Percentiles rank a stretch among this genome's conserved stretches.
Conservation (phyloP, 805 yeast species). For the Cyberlindnera veronae region DNA sequence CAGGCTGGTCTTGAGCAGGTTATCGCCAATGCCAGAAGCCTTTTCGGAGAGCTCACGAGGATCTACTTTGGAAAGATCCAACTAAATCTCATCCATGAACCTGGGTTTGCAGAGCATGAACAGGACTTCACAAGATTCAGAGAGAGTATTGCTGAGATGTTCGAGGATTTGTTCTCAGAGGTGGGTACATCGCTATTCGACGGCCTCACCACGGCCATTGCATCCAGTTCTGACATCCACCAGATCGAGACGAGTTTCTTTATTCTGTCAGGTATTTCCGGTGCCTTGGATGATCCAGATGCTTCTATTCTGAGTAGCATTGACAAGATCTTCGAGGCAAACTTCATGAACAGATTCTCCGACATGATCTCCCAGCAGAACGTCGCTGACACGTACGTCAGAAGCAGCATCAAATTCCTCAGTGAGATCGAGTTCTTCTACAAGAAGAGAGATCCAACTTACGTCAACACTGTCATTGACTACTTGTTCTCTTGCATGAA, state of each 20-base stretch:
- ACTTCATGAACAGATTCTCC: constrained; percentile 26
- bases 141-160: constrained; percentile 70
- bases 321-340: constrained; percentile 28
- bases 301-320: constrained; percentile 22
- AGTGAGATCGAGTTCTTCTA: constrained; percentile 62
- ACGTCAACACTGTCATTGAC: constrained; percentile 49
- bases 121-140: constrained; percentile 66
- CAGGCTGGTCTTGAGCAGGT: constrained; percentile 29
- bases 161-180: constrained; percentile 66
- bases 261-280: constrained; percentile 53
- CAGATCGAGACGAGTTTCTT: constrained; percentile 62
- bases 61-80: constrained; percentile 71
- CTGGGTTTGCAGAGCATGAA: constrained; percentile 31
- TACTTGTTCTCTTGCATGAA: constrained; percentile 46
- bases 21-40: constrained; percentile 30
- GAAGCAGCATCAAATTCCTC: constrained; percentile 53
- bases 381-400: constrained; percentile 28
- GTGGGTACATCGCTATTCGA: constrained; percentile 51
- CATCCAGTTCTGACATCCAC: constrained; percentile 25
- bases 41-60: constrained; percentile 51
- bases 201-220: constrained; percentile 37
- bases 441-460: constrained; percentile 41
- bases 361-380: constrained; percentile 15
- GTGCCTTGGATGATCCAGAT: constrained; percentile 30
- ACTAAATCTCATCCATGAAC: constrained; percentile 35